Evolutionary conservation across 2,329 filamentous ascomycete species (phyloP).

Genomic region (Aureobasidium sp.): DNA sequence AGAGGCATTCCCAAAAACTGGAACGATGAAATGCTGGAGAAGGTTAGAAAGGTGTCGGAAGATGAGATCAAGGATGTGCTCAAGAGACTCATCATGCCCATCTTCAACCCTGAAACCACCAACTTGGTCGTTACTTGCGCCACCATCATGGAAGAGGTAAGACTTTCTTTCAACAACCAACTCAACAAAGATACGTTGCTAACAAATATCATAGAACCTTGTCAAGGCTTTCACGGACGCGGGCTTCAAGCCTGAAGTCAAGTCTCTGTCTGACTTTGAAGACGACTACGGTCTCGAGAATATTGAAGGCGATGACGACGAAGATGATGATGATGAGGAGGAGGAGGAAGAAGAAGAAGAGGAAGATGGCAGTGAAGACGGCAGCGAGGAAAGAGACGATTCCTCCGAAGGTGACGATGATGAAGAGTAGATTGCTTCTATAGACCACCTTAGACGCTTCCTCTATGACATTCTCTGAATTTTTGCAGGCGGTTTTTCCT

Average conservation of each 20-base stretch:
- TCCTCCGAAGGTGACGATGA: constrained; percentile 25
- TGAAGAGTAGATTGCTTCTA: constrained; percentile 24
- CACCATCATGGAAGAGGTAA: constrained; percentile 72
- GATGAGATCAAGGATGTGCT: constrained; percentile 71
- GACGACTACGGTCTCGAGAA: constrained; percentile 93
- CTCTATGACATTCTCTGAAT: background rate
- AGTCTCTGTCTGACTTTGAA: constrained; percentile 67
- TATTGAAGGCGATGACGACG: constrained; percentile 75
- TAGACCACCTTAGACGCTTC: background rate
- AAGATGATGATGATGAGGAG: constrained; percentile 43
- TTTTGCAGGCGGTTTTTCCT: no score
- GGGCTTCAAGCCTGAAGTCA: constrained; percentile 71
- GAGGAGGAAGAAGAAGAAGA: constrained; percentile 39
- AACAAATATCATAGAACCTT: constrained; percentile 61
- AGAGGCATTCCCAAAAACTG: constrained; percentile 68
- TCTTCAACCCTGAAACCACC: constrained; percentile 71
- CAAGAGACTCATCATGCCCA: constrained; percentile 63
- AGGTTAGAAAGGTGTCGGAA: constrained; percentile 62
- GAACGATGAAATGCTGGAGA: constrained; percentile 64
- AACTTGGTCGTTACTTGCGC: constrained; percentile 87
- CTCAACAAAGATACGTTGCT: constrained; percentile 56
- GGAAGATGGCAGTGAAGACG: constrained; percentile 15
- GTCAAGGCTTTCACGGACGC: constrained; percentile 63
- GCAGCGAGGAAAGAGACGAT: constrained; percentile 37
- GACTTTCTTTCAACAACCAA: constrained; percentile 27